These are phyloP conservation scores for Acidomyces sp. DNA, from an alignment of 495 filamentous ascomycete genomes.

Conservation along the genomic window DNA sequence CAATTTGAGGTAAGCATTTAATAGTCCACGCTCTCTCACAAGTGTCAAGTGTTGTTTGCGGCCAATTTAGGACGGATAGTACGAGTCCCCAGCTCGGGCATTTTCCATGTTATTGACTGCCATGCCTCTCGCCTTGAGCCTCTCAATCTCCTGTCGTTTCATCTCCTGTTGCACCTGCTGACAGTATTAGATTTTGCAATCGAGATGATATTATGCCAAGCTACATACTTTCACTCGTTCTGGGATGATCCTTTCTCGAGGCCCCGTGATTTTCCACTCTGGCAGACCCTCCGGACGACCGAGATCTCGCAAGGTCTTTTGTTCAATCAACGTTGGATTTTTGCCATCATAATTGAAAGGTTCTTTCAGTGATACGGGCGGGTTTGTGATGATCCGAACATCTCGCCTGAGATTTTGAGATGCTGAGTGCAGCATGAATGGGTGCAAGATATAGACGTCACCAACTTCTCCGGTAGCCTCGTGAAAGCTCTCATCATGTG, in stretches of 20 bases:
- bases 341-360: slow-evolving; percentile 7
- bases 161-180: slow-evolving; percentile 4
- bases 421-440: slow-evolving; percentile 14
- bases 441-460: slow-evolving; percentile 10
- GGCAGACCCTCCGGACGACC: slow-evolving; percentile 6
- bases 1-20: no score
- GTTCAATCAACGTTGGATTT: slow-evolving; percentile 8
- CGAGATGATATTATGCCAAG: not conserved
- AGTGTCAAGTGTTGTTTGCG: no score
- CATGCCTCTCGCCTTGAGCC: slow-evolving; percentile 5
- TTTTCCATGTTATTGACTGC: slow-evolving; percentile 1
- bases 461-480: slow-evolving; percentile 11
- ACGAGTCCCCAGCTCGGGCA: no score
- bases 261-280: slow-evolving; percentile 10
- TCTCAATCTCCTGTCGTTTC: slow-evolving; percentile 10
- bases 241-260: slow-evolving; percentile 3
- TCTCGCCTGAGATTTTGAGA: slow-evolving; percentile 7
- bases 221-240: slow-evolving; percentile 3
- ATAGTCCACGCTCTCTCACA: no score
- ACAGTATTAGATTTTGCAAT: not conserved
- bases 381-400: slow-evolving; percentile 11
- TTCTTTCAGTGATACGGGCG: slow-evolving; percentile 14
- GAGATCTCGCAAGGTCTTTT: slow-evolving; percentile 9
- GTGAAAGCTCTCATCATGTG: slow-evolving; percentile 7
- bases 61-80: no score